phyloP scores from a whole-genome alignment of 805 yeast species.

The Yueomyces sinensis region DNA sequence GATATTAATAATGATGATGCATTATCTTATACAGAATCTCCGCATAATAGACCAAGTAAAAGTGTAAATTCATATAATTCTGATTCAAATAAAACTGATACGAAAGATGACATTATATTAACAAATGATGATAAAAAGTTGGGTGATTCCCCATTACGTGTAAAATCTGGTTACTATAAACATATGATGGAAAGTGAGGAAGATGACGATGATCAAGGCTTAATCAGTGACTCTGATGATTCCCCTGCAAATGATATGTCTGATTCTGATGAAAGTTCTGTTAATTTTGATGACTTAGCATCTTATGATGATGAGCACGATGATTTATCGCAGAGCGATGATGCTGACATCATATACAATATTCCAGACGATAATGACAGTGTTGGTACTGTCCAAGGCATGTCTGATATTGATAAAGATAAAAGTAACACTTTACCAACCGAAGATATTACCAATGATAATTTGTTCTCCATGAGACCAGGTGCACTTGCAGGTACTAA shows the following conservation, averaged over 20 bases:
- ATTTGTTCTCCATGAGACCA: too few species aligned
- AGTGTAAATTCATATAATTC: not conserved
- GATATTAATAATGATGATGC: constrained; percentile 6
- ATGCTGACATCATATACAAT: constrained; percentile 4
- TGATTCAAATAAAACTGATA: not conserved
- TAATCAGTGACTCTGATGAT: too few species aligned
- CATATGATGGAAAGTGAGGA: constrained; percentile 1
- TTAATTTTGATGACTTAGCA: not conserved
- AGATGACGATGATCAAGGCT: not conserved
- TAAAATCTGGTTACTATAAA: not conserved
- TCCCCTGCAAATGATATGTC: not conserved
- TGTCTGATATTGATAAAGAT: not conserved
- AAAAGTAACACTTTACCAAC: too few species aligned
- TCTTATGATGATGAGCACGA: not conserved
- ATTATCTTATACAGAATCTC: constrained; percentile 10
- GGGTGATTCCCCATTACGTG: not conserved
- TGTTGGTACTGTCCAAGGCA: not conserved
- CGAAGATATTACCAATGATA: too few species aligned
- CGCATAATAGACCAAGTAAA: constrained; percentile 1
- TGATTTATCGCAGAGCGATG: constrained; percentile 3
- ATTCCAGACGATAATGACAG: not conserved
- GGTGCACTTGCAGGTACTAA: not conserved
- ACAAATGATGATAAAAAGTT: not conserved
- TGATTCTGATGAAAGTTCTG: not conserved
- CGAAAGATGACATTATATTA: too few species aligned